These are phyloP conservation scores for Nicotiana obtusifolia DNA, from an alignment of 257 asterid species.

Conservation along the genomic window DNA sequence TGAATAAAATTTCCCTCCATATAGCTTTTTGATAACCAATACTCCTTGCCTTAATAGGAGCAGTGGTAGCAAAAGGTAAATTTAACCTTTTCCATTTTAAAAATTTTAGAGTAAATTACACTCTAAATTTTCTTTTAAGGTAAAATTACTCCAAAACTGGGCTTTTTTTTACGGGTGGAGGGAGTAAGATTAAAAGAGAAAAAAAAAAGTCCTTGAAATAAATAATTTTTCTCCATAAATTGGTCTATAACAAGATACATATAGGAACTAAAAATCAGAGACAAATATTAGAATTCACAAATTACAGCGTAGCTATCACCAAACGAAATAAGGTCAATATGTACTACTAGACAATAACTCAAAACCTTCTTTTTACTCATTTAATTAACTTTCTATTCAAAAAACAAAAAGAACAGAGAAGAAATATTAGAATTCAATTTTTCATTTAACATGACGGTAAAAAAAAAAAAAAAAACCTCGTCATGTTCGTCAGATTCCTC, in stretches of 20 bases:
- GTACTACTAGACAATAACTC: not conserved
- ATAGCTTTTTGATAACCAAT: too few species aligned
- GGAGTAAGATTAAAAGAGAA: not conserved
- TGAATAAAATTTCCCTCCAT: too few species aligned
- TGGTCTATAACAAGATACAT: not conserved
- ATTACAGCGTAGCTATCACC: not conserved
- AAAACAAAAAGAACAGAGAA: not conserved
- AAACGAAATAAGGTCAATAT: not conserved
- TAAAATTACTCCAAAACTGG: not conserved
- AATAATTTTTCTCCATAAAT: not conserved
- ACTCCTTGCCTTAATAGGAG: too few species aligned
- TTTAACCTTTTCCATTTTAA: too few species aligned
- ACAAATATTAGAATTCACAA: not conserved
- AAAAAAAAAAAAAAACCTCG: not conserved
- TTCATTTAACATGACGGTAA: not conserved
- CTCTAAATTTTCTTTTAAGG: too few species aligned
- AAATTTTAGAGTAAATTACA: too few species aligned
- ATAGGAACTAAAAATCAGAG: not conserved
- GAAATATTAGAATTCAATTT: not conserved
- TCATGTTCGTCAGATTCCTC: conserved; percentile 23
- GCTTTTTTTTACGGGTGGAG: not conserved
- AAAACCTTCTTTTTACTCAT: not conserved
- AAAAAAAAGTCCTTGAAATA: not conserved
- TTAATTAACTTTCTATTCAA: not conserved
- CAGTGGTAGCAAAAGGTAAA: too few species aligned